These are phyloP conservation scores for Furcasterigmium sp. DNA, from an alignment of 2,329 filamentous ascomycete genomes.

Conservation along the genomic window DNA sequence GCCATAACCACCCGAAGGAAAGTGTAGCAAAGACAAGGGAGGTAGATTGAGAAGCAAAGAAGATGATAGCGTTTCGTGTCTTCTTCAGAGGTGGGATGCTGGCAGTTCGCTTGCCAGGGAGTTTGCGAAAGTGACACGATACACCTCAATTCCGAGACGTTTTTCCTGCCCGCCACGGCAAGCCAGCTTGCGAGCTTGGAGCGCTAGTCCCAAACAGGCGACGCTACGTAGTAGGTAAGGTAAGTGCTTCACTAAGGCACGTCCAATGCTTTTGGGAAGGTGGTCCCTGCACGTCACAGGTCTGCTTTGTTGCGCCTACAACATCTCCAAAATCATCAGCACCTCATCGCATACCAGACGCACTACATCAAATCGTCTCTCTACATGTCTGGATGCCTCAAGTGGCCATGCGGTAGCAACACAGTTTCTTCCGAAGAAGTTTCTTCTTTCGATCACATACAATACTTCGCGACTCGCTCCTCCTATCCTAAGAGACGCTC, in stretches of 20 bases:
- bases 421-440: too few species aligned
- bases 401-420: too few species aligned
- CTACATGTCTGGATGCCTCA: too few species aligned
- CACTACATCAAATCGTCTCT: neutral
- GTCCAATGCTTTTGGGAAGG: neutral
- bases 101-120: neutral
- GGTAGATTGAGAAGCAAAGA: too few species aligned
- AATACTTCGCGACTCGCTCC: too few species aligned
- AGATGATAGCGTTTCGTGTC: neutral
- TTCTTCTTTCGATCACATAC: too few species aligned
- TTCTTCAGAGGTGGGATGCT: neutral
- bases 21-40: too few species aligned
- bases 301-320: neutral
- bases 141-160: slow-evolving; percentile 13
- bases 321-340: neutral
- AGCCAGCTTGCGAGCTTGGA: neutral
- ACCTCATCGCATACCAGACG: neutral
- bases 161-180: slow-evolving; percentile 9
- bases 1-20: neutral
- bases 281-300: neutral
- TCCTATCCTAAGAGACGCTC: too few species aligned
- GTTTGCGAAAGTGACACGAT: slow-evolving; percentile 13
- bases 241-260: neutral
- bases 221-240: too few species aligned
- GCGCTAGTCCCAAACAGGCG: neutral